Evolutionary conservation across 179 eudicot genomes (phyloP), one percentile per base, ranked within the genome.

Genomic region (Heliamphora pulchella): DNA sequence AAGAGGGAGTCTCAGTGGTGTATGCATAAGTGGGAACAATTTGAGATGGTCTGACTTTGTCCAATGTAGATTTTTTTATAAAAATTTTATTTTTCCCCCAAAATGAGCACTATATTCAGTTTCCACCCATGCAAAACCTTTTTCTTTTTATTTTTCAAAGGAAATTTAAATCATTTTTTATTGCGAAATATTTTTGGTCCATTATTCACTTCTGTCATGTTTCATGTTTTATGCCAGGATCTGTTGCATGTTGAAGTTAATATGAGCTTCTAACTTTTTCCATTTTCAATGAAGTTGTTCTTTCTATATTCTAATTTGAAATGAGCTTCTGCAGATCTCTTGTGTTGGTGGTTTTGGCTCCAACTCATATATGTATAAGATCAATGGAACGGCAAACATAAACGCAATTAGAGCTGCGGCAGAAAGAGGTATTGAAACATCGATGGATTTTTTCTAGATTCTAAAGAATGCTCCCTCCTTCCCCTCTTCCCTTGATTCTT

Each of bases 291-390:
- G 17, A 59, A 10, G 54, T 7, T 43, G 8, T 31, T 39, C 2
- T 17, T 55, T 47, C 1, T 14, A 3, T n/a, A 7, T 78, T 78
- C 11, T 75, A 78, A 50, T 54, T 9, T 39, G 5, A 59, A 13
- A 8, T 6, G 11, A 3, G 8, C 46, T 70, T 69, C 54, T 85
- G 87, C 88, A 93, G 97, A 86, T 93, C 58, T 91, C 97, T 73
- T 93, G 96, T 83, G 93, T 93, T 81, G 97, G 96, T 68, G 92
- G 94, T 78, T 93, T 91, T 89, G 94, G 97, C 77, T 91, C 96
- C 64, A 93, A 88, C 81, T 80, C 97, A 65, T 64, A 82, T 79
- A 93, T 93, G 97, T 93, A 93, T 84, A 93, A 90, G 74, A 87
- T 90, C 81, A 93, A 93, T 83, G 97, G 97, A 62, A 89, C 94